A percentile compares a stretch with the other conserved stretches of the same genome.
phyloP scores from a whole-genome alignment of 768 basidiomycete genomes.

The Russula dissimulans region DNA sequence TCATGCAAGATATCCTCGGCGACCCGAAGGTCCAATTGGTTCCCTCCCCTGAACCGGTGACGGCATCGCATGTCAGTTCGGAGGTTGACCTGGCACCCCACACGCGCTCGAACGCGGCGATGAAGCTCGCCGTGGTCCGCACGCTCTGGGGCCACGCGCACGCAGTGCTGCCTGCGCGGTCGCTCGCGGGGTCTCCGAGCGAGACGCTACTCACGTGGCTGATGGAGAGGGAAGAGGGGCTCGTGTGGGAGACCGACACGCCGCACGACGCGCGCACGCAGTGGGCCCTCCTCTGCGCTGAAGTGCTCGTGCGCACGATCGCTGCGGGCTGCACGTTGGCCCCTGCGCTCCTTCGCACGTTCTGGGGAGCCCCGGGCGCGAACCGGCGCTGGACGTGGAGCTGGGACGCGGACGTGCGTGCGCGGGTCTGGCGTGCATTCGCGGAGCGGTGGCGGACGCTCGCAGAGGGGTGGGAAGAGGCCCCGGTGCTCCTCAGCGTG shows the following conservation, averaged over 20 bases:
- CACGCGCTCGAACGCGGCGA: conserved; percentile 32
- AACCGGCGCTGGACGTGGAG: conserved; percentile 23
- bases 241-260: conserved; percentile 36
- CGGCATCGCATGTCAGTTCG: background rate
- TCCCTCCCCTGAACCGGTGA: background rate
- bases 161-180: conserved; percentile 32
- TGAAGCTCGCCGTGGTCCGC: conserved; percentile 50
- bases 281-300: conserved; percentile 56
- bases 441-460: conserved; percentile 46
- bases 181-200: conserved; percentile 37
- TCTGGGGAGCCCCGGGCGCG: conserved; percentile 24
- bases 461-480: conserved; percentile 41
- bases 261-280: conserved; percentile 38
- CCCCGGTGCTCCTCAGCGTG: conserved; percentile 42
- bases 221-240: conserved; percentile 37
- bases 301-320: conserved; percentile 42
- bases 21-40: conserved; percentile 15
- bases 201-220: conserved; percentile 39
- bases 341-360: conserved; percentile 30
- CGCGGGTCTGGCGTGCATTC: conserved; percentile 48
- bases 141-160: conserved; percentile 47
- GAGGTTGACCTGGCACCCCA: conserved; percentile 17
- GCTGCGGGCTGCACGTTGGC: conserved; percentile 32
- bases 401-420: conserved; percentile 37
- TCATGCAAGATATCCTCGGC: conserved; percentile 14